Evolutionary conservation across 805 yeast genomes (phyloP), one percentile per base, ranked within the genome.

Genomic region (Candida yuanshanica): DNA sequence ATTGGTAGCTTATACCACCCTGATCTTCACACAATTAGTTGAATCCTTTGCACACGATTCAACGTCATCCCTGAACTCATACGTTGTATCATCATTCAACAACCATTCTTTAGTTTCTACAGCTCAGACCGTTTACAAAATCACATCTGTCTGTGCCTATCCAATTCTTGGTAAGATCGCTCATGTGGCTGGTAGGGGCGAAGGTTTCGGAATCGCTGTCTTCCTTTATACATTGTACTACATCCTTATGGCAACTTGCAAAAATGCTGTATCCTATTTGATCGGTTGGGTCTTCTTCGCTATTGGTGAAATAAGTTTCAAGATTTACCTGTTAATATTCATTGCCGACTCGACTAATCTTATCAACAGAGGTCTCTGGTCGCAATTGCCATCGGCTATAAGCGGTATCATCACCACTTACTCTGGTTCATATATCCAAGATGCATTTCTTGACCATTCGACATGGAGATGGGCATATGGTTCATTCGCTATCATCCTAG

Each of bases 401-500:
- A 50, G 59, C n/a, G 53, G 56, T n/a, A 46, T 58, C 35, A 61
- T 62, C 23, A 42, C 62, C 7, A 33, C 49, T 11, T 58, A 56
- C 24, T 55, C 57, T 20, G 62, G 63, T 38, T 49, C 58, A 11
- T 45, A 50, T 26, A 48, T 59, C 27, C 53, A 50, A 43, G 62
- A 59, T 36, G 57, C 52, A 20, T 48, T 59, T 42, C 48, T 70
- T 20, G 55, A 57, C 4, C 53, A 54, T 32, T 48, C 56, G 13
- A 60, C 66, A 11, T 74, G 79, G 79, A 64, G 75, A 55, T 66
- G 73, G 71, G 78, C 72, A 10, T 70, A 64, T 50, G 74, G 74
- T 33, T 53, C 70, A 25, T 72, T 69, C 57, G 66, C 70, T 8
- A 62, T 72, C 33, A 63, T 72, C 24, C 41, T 51, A 33, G 52